Conservation (phyloP, 805 yeast species). For the Ogataea philodendri region DNA sequence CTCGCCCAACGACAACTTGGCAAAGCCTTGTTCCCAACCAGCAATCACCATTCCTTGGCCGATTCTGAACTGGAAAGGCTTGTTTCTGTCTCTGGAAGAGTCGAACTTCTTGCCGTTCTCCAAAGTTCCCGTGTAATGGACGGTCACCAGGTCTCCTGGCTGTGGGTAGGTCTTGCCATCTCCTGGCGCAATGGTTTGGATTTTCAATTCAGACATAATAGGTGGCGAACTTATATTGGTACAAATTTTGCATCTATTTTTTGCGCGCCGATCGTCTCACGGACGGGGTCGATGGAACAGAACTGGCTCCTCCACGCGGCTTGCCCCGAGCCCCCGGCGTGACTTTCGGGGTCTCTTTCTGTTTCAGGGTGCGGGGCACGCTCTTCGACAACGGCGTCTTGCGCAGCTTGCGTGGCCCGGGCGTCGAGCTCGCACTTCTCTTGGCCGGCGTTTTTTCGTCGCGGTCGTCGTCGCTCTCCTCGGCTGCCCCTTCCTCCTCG, state of each 20-base stretch:
- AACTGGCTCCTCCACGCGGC: conserved; percentile 9
- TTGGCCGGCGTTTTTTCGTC: conserved; percentile 16
- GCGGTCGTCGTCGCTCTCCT: conserved; percentile 4
- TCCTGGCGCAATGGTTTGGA: conserved; percentile 45
- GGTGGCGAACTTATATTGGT: conserved; percentile 8
- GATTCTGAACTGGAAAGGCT: conserved; percentile 90
- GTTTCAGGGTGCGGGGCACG: conserved; percentile 13
- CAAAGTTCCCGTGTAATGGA: conserved; percentile 93
- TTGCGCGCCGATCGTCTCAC: conserved; percentile 23
- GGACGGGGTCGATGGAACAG: conserved; percentile 21
- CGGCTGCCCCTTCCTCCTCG: conserved; percentile 6
- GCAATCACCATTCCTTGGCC: conserved; percentile 96
- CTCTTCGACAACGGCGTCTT: conserved; percentile 19
- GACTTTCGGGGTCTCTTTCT: conserved; percentile 16
- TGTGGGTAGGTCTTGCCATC: conserved; percentile 87
- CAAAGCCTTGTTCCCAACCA: conserved; percentile 96
- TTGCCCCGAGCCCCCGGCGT: conserved; percentile 15
- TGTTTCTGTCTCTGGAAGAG: conserved; percentile 91
- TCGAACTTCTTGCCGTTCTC: conserved; percentile 96
- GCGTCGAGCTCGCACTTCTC: conserved; percentile 14
- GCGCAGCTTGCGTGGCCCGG: conserved; percentile 19
- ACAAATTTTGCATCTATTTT: conserved; percentile 14
- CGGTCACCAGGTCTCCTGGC: conserved; percentile 83
- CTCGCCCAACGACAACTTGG: conserved; percentile 88
- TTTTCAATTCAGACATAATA: conserved; percentile 31